These are phyloP conservation scores for Lodderomyces elongisporus DNA, from an alignment of 1,139 yeast species.

Conservation along the genomic window DNA sequence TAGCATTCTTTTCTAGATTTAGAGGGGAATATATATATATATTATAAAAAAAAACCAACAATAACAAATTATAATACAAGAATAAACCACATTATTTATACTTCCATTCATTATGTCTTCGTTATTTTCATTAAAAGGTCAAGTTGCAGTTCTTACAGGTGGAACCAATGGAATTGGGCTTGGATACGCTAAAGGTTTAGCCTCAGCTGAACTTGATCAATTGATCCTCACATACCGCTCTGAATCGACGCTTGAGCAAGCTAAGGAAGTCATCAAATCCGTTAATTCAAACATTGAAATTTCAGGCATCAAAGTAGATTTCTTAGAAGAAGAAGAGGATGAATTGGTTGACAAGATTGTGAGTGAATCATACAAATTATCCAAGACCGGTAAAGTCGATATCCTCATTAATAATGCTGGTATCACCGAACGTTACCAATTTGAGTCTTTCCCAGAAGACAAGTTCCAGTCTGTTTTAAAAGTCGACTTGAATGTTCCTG, in stretches of 20 bases:
- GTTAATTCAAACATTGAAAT: constrained; percentile 19
- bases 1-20: too few species aligned
- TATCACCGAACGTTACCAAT: constrained; percentile 30
- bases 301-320: constrained; percentile 18
- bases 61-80: too few species aligned
- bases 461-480: constrained; percentile 41
- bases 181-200: constrained; percentile 31
- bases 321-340: constrained; percentile 16
- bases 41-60: too few species aligned
- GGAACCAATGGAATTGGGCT: constrained; percentile 34
- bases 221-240: constrained; percentile 24
- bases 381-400: constrained; percentile 32
- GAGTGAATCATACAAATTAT: constrained; percentile 30
- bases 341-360: constrained; percentile 24
- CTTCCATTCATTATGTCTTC: too few species aligned
- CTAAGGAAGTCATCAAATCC: constrained; percentile 16
- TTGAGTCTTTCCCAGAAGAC: constrained; percentile 25
- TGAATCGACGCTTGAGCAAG: constrained; percentile 13
- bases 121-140: constrained; percentile 28
- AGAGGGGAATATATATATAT: too few species aligned
- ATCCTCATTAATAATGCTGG: constrained; percentile 57
- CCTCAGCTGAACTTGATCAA: constrained; percentile 28
- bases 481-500: constrained; percentile 45
- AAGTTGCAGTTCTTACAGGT: constrained; percentile 33
- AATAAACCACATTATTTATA: too few species aligned